Evolutionary conservation across 805 yeast genomes (phyloP), one percentile per base, ranked within the genome.

Genomic region (Candida yuanshanica): DNA sequence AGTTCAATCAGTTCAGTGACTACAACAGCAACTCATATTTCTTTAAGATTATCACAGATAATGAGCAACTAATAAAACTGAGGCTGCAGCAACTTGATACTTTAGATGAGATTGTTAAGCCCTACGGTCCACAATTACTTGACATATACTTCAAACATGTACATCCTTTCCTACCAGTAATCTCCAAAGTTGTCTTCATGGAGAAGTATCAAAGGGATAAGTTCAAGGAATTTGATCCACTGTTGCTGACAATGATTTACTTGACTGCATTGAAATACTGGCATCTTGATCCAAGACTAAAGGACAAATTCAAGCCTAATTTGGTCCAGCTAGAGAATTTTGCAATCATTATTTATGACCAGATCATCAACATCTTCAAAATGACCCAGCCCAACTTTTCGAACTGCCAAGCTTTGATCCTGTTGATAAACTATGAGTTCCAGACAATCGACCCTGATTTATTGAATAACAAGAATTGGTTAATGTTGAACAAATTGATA

Each of bases 381-480:
- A n/a, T 18, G 17, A 29, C 33, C 5, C 53, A 64, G 2, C 53
- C 53, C 25, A 58, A 65, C 24, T 51, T 65, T 21, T 59, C 69
- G 4, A 62, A 64, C 2, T 55, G 68, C 16, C 74, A 69, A 47
- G 69, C 68, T 0, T 62, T 69, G 5, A 46, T 69, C 21, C 47
- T 69, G 21, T 45, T 69, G 20, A 34, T 58, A 26, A 53, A 59
- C 33, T 59, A 60, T 40, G 29, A 47, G 3, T 45, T 46, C 39
- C 37, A 37, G 7, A 42, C 42, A 4, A 36, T 41, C 13, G 46
- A 44, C 14, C 40, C 39, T 16, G 18, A 26, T 13, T 20, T 32
- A 10, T n/a, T 45, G n/a, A 44, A 43, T 5, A 45, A 43, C 14
- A 49, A 47, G 14, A 41, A 45, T 14, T 56, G 57, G 55, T 49